Evolutionary conservation across 2,329 filamentous ascomycete species (phyloP).

Genomic region (Plectosphaerella cucumerina): DNA sequence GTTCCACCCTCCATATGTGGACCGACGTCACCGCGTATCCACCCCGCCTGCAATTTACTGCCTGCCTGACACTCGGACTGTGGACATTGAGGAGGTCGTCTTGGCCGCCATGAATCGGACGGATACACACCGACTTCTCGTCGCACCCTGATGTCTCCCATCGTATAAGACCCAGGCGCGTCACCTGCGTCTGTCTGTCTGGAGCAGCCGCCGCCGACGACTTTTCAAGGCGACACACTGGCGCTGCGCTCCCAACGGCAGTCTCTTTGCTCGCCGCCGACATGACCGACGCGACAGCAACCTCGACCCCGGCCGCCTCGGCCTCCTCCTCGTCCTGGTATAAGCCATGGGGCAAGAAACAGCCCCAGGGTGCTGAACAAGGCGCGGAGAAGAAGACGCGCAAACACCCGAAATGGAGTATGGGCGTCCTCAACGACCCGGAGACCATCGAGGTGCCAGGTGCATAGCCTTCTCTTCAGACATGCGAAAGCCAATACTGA

Average conservation of each 20-base stretch:
- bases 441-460: slow-evolving; percentile 84
- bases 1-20: no score
- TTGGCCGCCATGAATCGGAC: not conserved
- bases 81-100: no score
- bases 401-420: slow-evolving; percentile 45
- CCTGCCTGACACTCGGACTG: no score
- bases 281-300: no score
- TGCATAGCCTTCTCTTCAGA: slow-evolving; percentile 32
- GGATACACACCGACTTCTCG: slow-evolving; percentile 4
- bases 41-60: no score
- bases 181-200: no score
- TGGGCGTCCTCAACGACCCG: slow-evolving; percentile 81
- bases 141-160: slow-evolving; percentile 3
- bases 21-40: no score
- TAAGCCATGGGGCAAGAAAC: not conserved
- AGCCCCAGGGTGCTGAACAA: not conserved
- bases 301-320: slow-evolving; percentile 1
- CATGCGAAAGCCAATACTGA: not conserved
- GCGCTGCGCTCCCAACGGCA: no score
- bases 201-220: no score
- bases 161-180: slow-evolving; percentile 2
- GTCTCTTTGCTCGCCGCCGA: no score
- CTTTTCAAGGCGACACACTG: no score
- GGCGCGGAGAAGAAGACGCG: not conserved
- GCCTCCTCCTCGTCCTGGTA: not conserved